phyloP scores from a whole-genome alignment of 2,329 filamentous ascomycete species.

The Pseudogymnoascus sp. region DNA sequence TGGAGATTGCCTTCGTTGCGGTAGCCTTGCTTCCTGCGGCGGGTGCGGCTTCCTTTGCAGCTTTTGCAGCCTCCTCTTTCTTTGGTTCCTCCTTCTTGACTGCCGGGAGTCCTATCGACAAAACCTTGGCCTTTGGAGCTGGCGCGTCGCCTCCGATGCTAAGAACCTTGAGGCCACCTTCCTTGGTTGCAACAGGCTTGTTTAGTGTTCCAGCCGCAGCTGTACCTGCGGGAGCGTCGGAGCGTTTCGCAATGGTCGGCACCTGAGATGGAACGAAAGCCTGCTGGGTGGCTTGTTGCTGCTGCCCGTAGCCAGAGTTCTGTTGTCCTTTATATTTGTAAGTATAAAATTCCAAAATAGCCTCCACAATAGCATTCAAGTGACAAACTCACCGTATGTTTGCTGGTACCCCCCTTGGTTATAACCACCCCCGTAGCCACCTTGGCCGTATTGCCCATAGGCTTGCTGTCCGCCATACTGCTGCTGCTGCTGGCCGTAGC shows the following conservation, averaged over 20 bases:
- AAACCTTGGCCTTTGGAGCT: slow-evolving; percentile 56
- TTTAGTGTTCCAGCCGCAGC: slow-evolving; percentile 38
- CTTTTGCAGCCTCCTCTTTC: slow-evolving; percentile 36
- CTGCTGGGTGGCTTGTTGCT: slow-evolving; percentile 38
- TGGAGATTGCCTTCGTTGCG: slow-evolving; percentile 85
- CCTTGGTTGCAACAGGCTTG: slow-evolving; percentile 49
- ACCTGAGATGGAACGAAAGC: slow-evolving; percentile 20
- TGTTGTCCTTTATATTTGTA: slow-evolving; percentile 37
- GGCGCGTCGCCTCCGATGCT: slow-evolving; percentile 52
- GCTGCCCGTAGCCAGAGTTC: slow-evolving; percentile 49
- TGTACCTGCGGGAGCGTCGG: slow-evolving; percentile 39
- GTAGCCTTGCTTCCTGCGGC: slow-evolving; percentile 75
- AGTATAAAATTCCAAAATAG: slow-evolving; percentile 14
- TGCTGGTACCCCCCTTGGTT: slow-evolving; percentile 28
- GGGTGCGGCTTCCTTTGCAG: slow-evolving; percentile 41
- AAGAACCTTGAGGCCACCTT: slow-evolving; percentile 56
- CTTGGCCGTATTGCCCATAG: slow-evolving; percentile 48
- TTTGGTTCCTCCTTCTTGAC: slow-evolving; percentile 44
- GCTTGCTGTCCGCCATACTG: slow-evolving; percentile 45
- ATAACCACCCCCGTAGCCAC: slow-evolving; percentile 35
- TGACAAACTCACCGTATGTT: slow-evolving; percentile 34
- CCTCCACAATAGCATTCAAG: background rate
- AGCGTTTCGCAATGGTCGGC: slow-evolving; percentile 59
- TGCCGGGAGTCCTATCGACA: slow-evolving; percentile 63
- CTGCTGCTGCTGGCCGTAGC: slow-evolving; percentile 45